Conservation (phyloP, 345 rosid genomes). For the Gossypium anomalum region DNA sequence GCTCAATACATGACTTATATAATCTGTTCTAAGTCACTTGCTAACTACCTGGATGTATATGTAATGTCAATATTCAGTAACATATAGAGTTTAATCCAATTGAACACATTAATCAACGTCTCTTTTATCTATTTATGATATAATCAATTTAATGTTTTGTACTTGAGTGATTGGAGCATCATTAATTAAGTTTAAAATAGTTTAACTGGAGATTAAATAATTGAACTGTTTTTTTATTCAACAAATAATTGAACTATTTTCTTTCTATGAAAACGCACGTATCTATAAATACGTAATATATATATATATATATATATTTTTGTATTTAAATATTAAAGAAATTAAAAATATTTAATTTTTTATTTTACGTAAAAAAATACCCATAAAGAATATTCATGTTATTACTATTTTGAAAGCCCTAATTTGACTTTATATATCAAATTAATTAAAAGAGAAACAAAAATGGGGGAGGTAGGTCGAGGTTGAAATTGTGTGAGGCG, state of each 20-base stretch:
- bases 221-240: too few species aligned
- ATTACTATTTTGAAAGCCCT: neutral
- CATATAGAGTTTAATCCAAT: neutral
- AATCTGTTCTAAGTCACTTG: neutral
- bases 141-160: neutral
- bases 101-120: constrained; percentile 10
- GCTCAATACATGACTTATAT: neutral
- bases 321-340: too few species aligned
- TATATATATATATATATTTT: too few species aligned
- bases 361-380: too few species aligned
- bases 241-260: too few species aligned
- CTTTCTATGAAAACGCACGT: too few species aligned
- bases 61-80: neutral
- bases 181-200: too few species aligned
- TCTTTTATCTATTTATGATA: neutral
- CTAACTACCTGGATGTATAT: neutral
- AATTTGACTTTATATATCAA: neutral
- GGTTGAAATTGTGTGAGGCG: neutral
- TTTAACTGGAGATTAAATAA: too few species aligned
- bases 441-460: neutral
- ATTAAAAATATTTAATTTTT: too few species aligned
- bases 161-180: neutral
- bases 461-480: neutral
- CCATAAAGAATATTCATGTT: too few species aligned
- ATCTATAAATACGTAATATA: too few species aligned